phyloP scores from a whole-genome alignment of 2,329 filamentous ascomycete species.

The Trichocomaceae sp. region DNA sequence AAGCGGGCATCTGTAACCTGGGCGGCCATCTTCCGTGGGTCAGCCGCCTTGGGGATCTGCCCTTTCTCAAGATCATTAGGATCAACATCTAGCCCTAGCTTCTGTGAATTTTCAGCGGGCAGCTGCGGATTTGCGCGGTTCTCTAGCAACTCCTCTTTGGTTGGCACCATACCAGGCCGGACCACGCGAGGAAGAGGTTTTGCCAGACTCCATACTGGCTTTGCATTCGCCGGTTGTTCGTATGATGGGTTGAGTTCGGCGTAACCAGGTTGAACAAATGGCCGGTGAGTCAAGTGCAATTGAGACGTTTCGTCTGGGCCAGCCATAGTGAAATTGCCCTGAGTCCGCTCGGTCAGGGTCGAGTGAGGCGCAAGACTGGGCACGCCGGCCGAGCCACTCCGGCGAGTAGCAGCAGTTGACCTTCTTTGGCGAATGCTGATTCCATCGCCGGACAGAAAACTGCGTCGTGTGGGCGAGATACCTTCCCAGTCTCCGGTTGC shows the following conservation, averaged over 20 bases:
- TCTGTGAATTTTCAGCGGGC: constrained; percentile 28
- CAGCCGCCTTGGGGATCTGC: constrained; percentile 31
- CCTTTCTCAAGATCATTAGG: constrained; percentile 40
- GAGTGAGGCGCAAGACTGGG: constrained; percentile 23
- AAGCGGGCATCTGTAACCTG: constrained; percentile 39
- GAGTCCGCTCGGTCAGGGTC: constrained; percentile 23
- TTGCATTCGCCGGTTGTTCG: constrained; percentile 44
- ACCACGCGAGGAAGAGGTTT: constrained; percentile 50
- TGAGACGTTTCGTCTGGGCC: constrained; percentile 28
- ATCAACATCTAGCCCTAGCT: constrained; percentile 33
- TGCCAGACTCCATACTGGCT: constrained; percentile 50
- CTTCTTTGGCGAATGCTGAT: constrained; percentile 4
- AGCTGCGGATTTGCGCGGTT: constrained; percentile 25
- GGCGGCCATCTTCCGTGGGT: constrained; percentile 38
- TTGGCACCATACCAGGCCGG: constrained; percentile 48
- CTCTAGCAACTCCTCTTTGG: constrained; percentile 33
- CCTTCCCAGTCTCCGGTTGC: background rate
- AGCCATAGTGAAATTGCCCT: constrained; percentile 27
- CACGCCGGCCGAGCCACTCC: constrained; percentile 12
- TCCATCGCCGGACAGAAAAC: background rate
- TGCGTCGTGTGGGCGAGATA: background rate
- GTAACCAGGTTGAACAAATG: constrained; percentile 50
- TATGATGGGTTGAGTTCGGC: constrained; percentile 49
- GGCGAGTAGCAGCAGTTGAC: constrained; percentile 5
- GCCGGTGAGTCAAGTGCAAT: constrained; percentile 31